phyloP scores from a whole-genome alignment of 164 flowering plant genomes.

The Vitis amurensis region DNA sequence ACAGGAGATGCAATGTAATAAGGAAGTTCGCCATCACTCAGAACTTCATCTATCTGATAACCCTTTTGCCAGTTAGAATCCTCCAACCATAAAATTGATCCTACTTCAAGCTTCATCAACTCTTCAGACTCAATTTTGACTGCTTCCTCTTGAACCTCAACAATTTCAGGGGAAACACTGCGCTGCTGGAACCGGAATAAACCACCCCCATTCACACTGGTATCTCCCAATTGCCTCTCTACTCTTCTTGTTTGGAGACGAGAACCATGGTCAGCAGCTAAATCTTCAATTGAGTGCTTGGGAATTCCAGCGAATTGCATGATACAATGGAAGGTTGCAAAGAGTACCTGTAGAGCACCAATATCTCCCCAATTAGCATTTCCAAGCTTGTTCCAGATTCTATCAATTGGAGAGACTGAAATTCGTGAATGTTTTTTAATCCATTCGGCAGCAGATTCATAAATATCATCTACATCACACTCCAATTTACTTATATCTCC shows the following conservation, averaged over 20 bases:
- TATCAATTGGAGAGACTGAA: constrained; percentile 66
- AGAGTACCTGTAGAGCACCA: constrained; percentile 70
- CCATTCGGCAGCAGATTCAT: constrained; percentile 80
- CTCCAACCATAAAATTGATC: constrained; percentile 78
- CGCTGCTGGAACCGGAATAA: constrained; percentile 49
- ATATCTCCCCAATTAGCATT: constrained; percentile 96
- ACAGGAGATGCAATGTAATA: constrained; percentile 59
- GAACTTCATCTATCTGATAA: constrained; percentile 59
- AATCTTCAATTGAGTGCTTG: constrained; percentile 67
- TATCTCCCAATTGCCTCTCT: constrained; percentile 58
- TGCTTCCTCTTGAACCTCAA: constrained; percentile 66
- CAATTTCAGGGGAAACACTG: constrained; percentile 68
- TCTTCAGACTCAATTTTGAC: constrained; percentile 39
- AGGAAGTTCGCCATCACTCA: constrained; percentile 42
- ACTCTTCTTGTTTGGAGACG: constrained; percentile 70
- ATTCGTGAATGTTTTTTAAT: constrained; percentile 53
- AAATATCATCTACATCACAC: constrained; percentile 56
- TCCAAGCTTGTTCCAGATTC: constrained; percentile 94
- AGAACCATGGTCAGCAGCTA: constrained; percentile 69
- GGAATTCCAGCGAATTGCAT: constrained; percentile 66
- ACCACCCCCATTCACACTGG: constrained; percentile 54
- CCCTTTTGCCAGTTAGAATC: constrained; percentile 68
- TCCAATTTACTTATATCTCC: constrained; percentile 76
- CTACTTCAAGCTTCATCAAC: constrained; percentile 55
- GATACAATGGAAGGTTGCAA: constrained; percentile 78